Evolutionary conservation across 2,329 filamentous ascomycete genomes (phyloP).

Genomic region (Scytalidium lignicola): DNA sequence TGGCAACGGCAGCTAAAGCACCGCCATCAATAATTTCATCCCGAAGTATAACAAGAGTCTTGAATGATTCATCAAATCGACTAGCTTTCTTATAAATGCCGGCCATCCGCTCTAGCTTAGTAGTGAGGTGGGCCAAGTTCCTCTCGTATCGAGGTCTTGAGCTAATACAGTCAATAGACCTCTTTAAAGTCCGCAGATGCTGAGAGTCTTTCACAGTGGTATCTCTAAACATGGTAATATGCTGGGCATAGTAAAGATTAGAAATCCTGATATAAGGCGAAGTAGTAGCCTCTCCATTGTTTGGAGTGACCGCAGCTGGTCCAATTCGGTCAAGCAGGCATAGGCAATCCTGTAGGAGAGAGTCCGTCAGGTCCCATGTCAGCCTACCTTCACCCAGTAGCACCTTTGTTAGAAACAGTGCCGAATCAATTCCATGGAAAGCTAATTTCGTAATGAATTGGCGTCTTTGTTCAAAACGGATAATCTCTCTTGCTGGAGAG

Average conservation of each 20-base stretch:
- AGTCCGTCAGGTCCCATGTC: slow-evolving; percentile 51
- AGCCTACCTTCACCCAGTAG: slow-evolving; percentile 43
- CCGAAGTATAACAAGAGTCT: slow-evolving; percentile 56
- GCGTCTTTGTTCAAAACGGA: slow-evolving; percentile 58
- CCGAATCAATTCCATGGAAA: slow-evolving; percentile 55
- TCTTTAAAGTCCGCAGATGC: slow-evolving; percentile 52
- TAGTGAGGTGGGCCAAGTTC: slow-evolving; percentile 52
- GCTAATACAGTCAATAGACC: slow-evolving; percentile 59
- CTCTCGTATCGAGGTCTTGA: slow-evolving; percentile 49
- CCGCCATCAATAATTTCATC: slow-evolving; percentile 55
- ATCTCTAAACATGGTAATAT: slow-evolving; percentile 45
- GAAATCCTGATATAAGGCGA: slow-evolving; percentile 62
- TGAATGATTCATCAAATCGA: slow-evolving; percentile 51
- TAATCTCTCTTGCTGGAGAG: slow-evolving; percentile 48
- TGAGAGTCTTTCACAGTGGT: slow-evolving; percentile 35
- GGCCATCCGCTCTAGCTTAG: slow-evolving; percentile 63
- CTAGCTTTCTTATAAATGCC: slow-evolving; percentile 52
- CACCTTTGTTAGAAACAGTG: slow-evolving; percentile 50
- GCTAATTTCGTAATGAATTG: slow-evolving; percentile 42
- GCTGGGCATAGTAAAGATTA: slow-evolving; percentile 64
- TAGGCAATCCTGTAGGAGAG: slow-evolving; percentile 51
- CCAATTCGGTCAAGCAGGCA: slow-evolving; percentile 43
- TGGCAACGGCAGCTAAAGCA: slow-evolving; percentile 47
- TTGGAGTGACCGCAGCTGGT: slow-evolving; percentile 1
- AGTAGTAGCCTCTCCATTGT: slow-evolving; percentile 26